These are phyloP conservation scores for Termitomyces sp. DNA, from an alignment of 768 basidiomycete genomes.

Conservation along the genomic window DNA sequence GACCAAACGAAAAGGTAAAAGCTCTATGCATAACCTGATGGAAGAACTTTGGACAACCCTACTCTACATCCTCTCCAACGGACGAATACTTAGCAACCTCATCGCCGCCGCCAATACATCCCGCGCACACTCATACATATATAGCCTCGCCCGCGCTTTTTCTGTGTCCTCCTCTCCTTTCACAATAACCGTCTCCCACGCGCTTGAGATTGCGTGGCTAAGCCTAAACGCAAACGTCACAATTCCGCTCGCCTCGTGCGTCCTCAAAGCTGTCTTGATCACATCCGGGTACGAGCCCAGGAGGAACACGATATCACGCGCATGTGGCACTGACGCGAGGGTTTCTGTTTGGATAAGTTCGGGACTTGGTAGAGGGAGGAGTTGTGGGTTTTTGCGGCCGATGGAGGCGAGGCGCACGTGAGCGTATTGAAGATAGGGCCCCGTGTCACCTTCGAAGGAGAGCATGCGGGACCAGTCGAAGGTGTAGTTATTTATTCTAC, in stretches of 20 bases:
- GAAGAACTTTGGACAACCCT: background rate
- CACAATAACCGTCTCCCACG: slow-evolving; percentile 89
- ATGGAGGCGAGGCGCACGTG: slow-evolving; percentile 91
- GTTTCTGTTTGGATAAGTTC: slow-evolving; percentile 61
- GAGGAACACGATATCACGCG: slow-evolving; percentile 82
- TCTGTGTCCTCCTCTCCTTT: slow-evolving; percentile 73
- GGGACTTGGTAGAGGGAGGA: slow-evolving; percentile 68
- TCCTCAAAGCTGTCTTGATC: slow-evolving; percentile 78
- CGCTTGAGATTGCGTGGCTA: slow-evolving; percentile 82
- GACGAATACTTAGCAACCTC: slow-evolving; percentile 82
- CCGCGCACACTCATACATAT: slow-evolving; percentile 82
- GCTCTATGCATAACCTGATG: background rate
- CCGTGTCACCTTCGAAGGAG: slow-evolving; percentile 94
- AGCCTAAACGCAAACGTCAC: slow-evolving; percentile 88
- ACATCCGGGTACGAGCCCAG: slow-evolving; percentile 90
- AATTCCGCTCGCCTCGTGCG: slow-evolving; percentile 84
- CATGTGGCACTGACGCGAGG: slow-evolving; percentile 65
- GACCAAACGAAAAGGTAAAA: background rate
- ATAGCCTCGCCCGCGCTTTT: slow-evolving; percentile 80
- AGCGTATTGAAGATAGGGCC: slow-evolving; percentile 94
- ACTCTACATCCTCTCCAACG: slow-evolving; percentile 84
- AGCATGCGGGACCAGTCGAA: slow-evolving; percentile 95
- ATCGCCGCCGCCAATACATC: slow-evolving; percentile 88
- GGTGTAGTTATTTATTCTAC: slow-evolving; percentile 90
- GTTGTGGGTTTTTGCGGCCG: slow-evolving; percentile 85